These are phyloP conservation scores for Vaccinium corymbosum DNA, from an alignment of 148 eudicot genomes.

Conservation along the genomic window DNA sequence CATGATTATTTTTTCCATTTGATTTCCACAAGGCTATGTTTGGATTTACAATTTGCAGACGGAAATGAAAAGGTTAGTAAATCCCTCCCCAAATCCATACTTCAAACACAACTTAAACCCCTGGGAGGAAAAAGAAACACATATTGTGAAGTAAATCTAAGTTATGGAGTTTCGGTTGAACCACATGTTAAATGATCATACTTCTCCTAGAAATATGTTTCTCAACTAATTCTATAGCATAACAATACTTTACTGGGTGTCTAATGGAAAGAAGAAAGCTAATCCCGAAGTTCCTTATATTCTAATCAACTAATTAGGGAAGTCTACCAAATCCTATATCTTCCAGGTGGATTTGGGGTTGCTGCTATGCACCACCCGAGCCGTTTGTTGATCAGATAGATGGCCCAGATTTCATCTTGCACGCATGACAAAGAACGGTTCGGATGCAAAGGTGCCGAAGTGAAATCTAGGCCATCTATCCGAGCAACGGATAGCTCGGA, in stretches of 20 bases:
- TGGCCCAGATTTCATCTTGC: too few relatives aligned
- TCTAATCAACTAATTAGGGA: not conserved
- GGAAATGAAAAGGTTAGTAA: not conserved
- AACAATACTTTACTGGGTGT: not conserved
- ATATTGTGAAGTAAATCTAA: not conserved
- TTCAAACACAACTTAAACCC: not conserved
- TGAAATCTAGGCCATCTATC: too few relatives aligned
- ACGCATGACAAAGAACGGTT: too few relatives aligned
- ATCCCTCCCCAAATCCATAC: not conserved
- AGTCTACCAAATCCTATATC: too few relatives aligned
- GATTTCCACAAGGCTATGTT: not conserved
- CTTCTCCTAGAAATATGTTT: not conserved
- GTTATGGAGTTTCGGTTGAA: not conserved
- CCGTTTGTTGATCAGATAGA: too few relatives aligned
- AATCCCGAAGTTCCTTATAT: not conserved
- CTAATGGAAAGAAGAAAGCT: not conserved
- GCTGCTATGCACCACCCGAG: too few relatives aligned
- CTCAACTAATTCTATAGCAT: not conserved
- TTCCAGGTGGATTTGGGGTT: not conserved
- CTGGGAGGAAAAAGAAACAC: not conserved
- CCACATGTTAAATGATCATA: not conserved
- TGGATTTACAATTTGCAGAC: not conserved
- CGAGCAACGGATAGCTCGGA: too few relatives aligned
- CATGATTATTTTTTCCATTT: not conserved
- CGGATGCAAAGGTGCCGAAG: too few relatives aligned